These are phyloP conservation scores for Sporisorium sorghi DNA, from an alignment of 1,284 basidiomycete species.

Conservation along the genomic window DNA sequence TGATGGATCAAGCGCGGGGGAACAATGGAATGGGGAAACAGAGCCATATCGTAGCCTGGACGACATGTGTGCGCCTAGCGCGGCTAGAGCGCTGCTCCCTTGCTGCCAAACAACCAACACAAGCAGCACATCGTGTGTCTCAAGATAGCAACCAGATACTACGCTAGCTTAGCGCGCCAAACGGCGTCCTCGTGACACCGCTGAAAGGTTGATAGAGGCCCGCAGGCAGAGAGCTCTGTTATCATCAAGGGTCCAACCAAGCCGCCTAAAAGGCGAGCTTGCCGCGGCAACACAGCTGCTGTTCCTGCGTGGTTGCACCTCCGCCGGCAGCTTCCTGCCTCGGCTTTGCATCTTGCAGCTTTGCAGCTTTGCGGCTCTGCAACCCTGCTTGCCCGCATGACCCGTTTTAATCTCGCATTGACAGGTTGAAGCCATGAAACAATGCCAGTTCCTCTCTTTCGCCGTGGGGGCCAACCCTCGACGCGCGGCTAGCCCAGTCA, in stretches of 20 bases:
- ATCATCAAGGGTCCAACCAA: background rate
- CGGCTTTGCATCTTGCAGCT: slow-evolving; percentile 1
- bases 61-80: background rate
- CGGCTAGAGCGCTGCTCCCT: slow-evolving; percentile 2
- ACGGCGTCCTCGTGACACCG: slow-evolving; percentile 11
- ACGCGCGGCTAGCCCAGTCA: background rate
- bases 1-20: background rate
- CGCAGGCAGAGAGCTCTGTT: too few species aligned
- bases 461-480: background rate
- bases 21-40: background rate
- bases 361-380: too few species aligned
- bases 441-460: background rate
- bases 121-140: too few species aligned
- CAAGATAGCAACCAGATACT: background rate
- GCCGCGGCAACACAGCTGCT: slow-evolving; percentile 16
- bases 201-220: too few species aligned
- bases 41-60: background rate
- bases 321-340: slow-evolving; percentile 11
- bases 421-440: background rate
- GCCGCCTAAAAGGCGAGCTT: background rate
- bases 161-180: slow-evolving; percentile 4
- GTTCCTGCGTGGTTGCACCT: slow-evolving; percentile 4
- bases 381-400: slow-evolving; percentile 8
- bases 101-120: background rate
- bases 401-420: slow-evolving; percentile 3